phyloP scores from a whole-genome alignment of 305 asterid genomes.

The Euphrasia arctica region DNA sequence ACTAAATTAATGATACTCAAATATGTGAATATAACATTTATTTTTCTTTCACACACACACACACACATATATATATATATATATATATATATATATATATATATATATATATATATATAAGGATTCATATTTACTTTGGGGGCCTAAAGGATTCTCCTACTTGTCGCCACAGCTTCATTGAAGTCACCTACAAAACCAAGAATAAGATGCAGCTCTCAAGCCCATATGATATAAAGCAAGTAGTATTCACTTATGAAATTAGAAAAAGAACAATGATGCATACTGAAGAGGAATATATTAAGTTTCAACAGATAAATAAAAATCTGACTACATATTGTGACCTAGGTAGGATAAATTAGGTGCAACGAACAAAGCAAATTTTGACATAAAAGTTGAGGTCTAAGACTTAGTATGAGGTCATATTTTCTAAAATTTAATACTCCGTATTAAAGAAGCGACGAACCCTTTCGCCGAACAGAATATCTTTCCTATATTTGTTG shows the following conservation, averaged over 20 bases:
- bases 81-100: too few relatives aligned
- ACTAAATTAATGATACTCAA: too few relatives aligned
- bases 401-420: background rate
- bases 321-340: background rate
- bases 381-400: background rate
- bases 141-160: conserved; percentile 93
- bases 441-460: background rate
- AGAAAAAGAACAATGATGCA: conserved; percentile 13
- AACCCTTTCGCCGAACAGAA: background rate
- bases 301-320: background rate
- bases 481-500: background rate
- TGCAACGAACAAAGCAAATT: background rate
- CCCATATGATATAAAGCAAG: conserved; percentile 2
- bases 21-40: too few relatives aligned
- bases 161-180: conserved; percentile 92
- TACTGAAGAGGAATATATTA: conserved; percentile 7
- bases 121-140: conserved; percentile 61
- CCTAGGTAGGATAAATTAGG: background rate
- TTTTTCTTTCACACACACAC: too few relatives aligned
- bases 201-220: conserved; percentile 20
- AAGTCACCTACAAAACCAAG: conserved; percentile 62
- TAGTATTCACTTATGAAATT: conserved; percentile 18
- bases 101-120: background rate
- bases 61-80: too few relatives aligned
- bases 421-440: background rate